These are phyloP conservation scores for Colletotrichum sp. DNA, from an alignment of 2,329 filamentous ascomycete species.

Conservation along the genomic window DNA sequence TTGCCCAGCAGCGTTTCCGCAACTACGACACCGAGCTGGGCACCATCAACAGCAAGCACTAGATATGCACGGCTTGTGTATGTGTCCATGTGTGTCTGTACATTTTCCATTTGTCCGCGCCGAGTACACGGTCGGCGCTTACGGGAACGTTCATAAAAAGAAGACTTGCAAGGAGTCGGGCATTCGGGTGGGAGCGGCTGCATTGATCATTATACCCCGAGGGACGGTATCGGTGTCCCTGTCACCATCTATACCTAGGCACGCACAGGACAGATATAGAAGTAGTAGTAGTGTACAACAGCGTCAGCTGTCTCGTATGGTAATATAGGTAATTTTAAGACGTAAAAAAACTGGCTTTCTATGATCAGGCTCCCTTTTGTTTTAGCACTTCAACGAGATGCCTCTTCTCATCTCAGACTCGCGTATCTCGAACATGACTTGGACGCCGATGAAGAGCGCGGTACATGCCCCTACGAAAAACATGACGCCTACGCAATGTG, in stretches of 20 bases:
- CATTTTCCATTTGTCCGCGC: neutral
- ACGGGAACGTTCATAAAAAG: neutral
- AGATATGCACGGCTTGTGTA: neutral
- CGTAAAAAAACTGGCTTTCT: neutral
- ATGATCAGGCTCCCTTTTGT: neutral
- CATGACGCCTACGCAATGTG: conserved; percentile 56
- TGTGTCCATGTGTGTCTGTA: neutral
- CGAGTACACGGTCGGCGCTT: neutral
- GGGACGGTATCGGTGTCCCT: neutral
- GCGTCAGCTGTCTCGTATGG: neutral
- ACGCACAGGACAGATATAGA: neutral
- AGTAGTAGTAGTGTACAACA: neutral
- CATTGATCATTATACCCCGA: conserved; percentile 5
- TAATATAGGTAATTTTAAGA: neutral
- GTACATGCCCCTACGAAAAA: conserved; percentile 76
- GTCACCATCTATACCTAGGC: neutral
- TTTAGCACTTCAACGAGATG: conserved; percentile 82
- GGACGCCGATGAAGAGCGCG: conserved; percentile 83
- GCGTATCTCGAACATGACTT: conserved; percentile 96
- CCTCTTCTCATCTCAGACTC: conserved; percentile 84
- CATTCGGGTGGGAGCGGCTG: neutral
- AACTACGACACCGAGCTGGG: conserved; percentile 24
- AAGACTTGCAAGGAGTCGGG: neutral
- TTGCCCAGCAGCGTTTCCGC: conserved; percentile 30
- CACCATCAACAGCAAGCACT: conserved; percentile 18